Evolutionary conservation across 2,329 filamentous ascomycete genomes (phyloP).

Genomic region (Fusarium buxicola): DNA sequence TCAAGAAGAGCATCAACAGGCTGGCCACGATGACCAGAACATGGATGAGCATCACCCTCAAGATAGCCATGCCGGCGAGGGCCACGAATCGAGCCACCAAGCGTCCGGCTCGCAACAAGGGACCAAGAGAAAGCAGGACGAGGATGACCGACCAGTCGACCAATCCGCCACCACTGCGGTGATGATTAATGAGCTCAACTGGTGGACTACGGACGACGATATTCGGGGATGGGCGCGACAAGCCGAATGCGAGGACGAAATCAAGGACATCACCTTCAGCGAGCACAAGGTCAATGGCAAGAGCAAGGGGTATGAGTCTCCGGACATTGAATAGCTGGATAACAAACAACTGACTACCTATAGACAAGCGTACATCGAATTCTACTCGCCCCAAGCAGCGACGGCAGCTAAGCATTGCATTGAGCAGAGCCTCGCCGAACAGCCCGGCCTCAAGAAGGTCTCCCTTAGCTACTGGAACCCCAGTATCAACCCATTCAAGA

Average conservation of each 20-base stretch:
- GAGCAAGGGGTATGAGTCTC: slow-evolving; percentile 82
- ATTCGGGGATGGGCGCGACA: slow-evolving; percentile 86
- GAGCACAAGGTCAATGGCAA: slow-evolving; percentile 99
- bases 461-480: slow-evolving; percentile 81
- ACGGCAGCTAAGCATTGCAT: slow-evolving; percentile 87
- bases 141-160: slow-evolving; percentile 69
- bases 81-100: slow-evolving; percentile 56
- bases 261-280: slow-evolving; percentile 95
- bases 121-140: slow-evolving; percentile 70
- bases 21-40: slow-evolving; percentile 54
- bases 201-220: slow-evolving; percentile 98
- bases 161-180: slow-evolving; percentile 75
- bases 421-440: slow-evolving; percentile 69
- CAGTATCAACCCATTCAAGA: slow-evolving; percentile 87
- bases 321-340: not conserved
- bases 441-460: slow-evolving; percentile 74
- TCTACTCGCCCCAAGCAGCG: slow-evolving; percentile 84
- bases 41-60: slow-evolving; percentile 56
- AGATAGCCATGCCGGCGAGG: slow-evolving; percentile 51
- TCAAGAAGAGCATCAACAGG: slow-evolving; percentile 40
- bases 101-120: slow-evolving; percentile 58
- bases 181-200: slow-evolving; percentile 89
- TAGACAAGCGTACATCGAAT: slow-evolving; percentile 85
- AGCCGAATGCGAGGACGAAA: slow-evolving; percentile 83
- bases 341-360: slow-evolving; percentile 16